Base-by-base conservation (phyloP, 2,329 filamentous ascomycete genomes). In the Cadophora malorum region DNA sequence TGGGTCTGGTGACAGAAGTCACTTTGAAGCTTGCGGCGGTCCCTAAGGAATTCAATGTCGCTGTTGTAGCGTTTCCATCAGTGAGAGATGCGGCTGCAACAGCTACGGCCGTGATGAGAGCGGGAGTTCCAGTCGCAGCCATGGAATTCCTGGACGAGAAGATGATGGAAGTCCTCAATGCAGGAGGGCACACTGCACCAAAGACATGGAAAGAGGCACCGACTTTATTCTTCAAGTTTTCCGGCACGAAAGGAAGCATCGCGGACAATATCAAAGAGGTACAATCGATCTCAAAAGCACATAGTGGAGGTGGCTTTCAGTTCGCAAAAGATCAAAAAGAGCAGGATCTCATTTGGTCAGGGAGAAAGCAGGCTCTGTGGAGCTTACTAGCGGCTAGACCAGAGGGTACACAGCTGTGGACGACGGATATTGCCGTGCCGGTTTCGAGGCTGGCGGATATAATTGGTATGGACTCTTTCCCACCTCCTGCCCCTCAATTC, bases 191-290 rank as follows among this genome's bases (percentile, higher is more conserved):
- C 7, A 93, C 91, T 0, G 85, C 86, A 9, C 88, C 88, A 31
- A 82, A 84, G 4, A 84, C 86, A 33, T 95, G 91, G 91, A 85
- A 89, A 71, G 91, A 94, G 78, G 80, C 84, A 66, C 91, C 91
- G 0, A 94, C 91, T 0, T 83, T 94, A 19, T 94, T 94, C 78
- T 93, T 94, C 85, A 94, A 94, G 80, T 92, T 97, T 77, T 90
- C 92, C 0, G 93, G 93, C 23, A 93, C 92, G 0, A 89, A 87
- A 69, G 86, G 85, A 28, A 86, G 90, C 31, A 91, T 97, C 4
- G 83, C 86, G 68, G 92, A 96, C 73, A 92, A 94, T 74, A 90
- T 96, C 62, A 79, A 81, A 16, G 80, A 87, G 33, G 92, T 95
- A 1, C 86, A 89, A 73, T 79, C 81, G 14, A 90, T 96, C 60